Conservation (phyloP, 345 rosid genomes). For the Gossypium herbaceum region DNA sequence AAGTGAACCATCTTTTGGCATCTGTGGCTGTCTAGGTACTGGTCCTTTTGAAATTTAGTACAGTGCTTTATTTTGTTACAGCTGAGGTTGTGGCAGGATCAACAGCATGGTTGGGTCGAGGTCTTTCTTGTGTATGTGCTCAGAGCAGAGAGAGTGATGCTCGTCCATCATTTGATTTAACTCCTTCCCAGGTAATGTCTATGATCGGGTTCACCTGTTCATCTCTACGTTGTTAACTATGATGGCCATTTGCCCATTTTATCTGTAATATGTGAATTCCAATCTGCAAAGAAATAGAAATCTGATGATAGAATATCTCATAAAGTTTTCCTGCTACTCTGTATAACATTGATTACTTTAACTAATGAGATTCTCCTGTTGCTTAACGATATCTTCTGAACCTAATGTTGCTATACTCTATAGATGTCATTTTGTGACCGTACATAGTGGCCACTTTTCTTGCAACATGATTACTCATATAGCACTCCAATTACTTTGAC, state of each 20-base stretch:
- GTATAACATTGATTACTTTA: not conserved
- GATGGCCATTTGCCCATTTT: not conserved
- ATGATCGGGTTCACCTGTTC: not conserved
- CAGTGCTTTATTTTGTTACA: slow-evolving; percentile 44
- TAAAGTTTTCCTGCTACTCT: not conserved
- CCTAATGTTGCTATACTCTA: not conserved
- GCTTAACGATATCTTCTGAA: not conserved
- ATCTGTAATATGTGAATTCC: not conserved
- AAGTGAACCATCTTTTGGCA: not conserved
- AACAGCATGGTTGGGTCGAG: slow-evolving; percentile 96
- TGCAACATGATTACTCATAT: not conserved
- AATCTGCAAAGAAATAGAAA: not conserved
- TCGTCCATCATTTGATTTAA: slow-evolving; percentile 93
- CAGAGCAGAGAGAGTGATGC: slow-evolving; percentile 82
- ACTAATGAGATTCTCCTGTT: not conserved
- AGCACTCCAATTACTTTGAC: not conserved
- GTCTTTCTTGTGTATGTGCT: slow-evolving; percentile 97
- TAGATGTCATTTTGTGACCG: not conserved
- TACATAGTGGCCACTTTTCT: not conserved
- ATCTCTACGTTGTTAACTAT: not conserved
- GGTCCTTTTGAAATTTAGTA: not conserved
- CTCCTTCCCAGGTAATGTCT: slow-evolving; percentile 71
- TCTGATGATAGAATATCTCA: not conserved
- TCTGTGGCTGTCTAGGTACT: not conserved
- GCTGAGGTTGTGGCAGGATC: slow-evolving; percentile 99